phyloP scores from a whole-genome alignment of 2,329 filamentous ascomycete species.

The Fusarium tjaetaba region DNA sequence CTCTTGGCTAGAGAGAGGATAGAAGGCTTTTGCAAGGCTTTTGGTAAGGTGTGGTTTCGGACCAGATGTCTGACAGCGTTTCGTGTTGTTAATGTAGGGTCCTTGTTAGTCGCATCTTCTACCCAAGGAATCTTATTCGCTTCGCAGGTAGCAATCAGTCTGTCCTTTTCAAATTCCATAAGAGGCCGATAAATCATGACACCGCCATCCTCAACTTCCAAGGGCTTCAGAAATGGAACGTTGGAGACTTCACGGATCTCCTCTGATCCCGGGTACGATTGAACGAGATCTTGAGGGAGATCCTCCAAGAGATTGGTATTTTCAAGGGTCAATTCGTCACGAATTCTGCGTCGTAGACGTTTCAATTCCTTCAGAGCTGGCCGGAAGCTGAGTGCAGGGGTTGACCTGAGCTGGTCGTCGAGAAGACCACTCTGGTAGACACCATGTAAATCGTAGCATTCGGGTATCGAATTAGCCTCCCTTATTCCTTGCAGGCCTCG shows the following conservation, averaged over 20 bases:
- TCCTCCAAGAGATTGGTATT: constrained; percentile 13
- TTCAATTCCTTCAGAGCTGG: constrained; percentile 46
- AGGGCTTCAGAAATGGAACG: constrained; percentile 48
- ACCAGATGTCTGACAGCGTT: constrained; percentile 82
- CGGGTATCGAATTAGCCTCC: constrained; percentile 75
- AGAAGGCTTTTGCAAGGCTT: constrained; percentile 71
- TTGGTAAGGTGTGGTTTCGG: constrained; percentile 68
- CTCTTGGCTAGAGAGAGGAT: constrained; percentile 70
- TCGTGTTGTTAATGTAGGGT: constrained; percentile 78
- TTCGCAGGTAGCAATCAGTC: constrained; percentile 79
- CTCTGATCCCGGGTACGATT: constrained; percentile 43
- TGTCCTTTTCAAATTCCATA: constrained; percentile 74
- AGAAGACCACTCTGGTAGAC: constrained; percentile 72
- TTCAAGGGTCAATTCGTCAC: constrained; percentile 43
- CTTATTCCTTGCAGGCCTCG: constrained; percentile 79
- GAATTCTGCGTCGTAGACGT: constrained; percentile 44
- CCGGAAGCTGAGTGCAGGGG: constrained; percentile 53
- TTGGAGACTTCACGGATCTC: constrained; percentile 26
- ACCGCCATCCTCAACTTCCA: constrained; percentile 70
- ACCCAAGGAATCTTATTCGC: constrained; percentile 77
- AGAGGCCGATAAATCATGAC: constrained; percentile 75
- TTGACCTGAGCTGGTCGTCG: constrained; percentile 54
- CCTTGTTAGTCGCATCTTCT: constrained; percentile 84
- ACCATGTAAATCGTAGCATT: constrained; percentile 80
- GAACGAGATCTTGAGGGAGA: constrained; percentile 34